Evolutionary conservation across 441 rosid genomes (phyloP).

Genomic region (Erysimum pusillum): DNA sequence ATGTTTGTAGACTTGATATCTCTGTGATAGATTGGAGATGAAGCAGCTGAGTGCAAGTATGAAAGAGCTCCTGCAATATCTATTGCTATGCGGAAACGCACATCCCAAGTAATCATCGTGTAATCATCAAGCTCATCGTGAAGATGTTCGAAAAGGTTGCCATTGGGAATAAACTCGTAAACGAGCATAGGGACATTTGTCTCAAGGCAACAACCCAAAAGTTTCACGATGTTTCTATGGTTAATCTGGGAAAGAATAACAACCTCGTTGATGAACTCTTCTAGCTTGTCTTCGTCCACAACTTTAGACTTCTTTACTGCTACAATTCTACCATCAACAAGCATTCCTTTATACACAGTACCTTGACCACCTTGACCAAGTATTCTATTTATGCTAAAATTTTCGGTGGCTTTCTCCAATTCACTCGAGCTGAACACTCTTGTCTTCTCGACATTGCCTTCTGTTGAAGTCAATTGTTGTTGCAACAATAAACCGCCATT

Average conservation of each 20-base stretch:
- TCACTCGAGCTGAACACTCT: not conserved
- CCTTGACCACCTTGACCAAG: slow-evolving; percentile 3
- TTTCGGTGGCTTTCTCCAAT: not conserved
- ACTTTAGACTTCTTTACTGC: not conserved
- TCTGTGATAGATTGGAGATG: not conserved
- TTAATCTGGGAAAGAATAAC: not conserved
- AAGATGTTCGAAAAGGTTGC: not conserved
- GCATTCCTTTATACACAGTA: not conserved
- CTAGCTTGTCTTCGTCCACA: not conserved
- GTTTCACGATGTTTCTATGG: not conserved
- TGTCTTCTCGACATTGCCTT: not conserved
- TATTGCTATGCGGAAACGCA: not conserved
- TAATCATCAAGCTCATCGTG: not conserved
- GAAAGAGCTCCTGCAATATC: not conserved
- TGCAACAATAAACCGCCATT: not conserved
- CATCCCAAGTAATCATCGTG: not conserved
- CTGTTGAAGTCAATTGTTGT: not conserved
- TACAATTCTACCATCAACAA: not conserved
- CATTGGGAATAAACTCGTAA: not conserved
- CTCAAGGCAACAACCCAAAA: not conserved
- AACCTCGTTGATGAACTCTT: slow-evolving; percentile 4
- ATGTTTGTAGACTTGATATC: not conserved
- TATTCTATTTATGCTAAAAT: not conserved
- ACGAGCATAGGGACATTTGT: not conserved
- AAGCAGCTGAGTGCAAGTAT: not conserved